Percentiles rank a stretch among this genome's conserved stretches.
These are phyloP conservation scores for Cyberlindnera japonica DNA, from an alignment of 805 yeast genomes.

Conservation along the genomic window DNA sequence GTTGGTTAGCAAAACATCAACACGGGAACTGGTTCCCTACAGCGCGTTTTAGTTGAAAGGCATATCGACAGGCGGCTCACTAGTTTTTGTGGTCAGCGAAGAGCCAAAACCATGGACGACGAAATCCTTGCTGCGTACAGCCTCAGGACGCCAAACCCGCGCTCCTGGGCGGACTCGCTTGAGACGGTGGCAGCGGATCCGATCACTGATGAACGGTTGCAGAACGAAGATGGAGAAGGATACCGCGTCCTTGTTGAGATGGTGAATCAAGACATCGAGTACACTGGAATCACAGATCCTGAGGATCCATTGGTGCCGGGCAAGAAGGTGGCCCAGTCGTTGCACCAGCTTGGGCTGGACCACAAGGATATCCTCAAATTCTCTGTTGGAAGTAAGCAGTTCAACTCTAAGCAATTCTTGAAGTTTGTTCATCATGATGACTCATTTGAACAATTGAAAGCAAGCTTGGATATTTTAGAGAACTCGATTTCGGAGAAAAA, in stretches of 20 bases:
- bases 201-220: conserved; percentile 29
- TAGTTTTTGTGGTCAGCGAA: too few species aligned
- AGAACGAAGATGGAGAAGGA: conserved; percentile 16
- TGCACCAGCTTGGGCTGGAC: conserved; percentile 40
- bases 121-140: conserved; percentile 39
- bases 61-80: too few species aligned
- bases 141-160: conserved; percentile 40
- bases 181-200: conserved; percentile 23
- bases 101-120: too few species aligned
- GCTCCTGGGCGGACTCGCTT: conserved; percentile 32
- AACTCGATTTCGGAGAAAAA: conserved; percentile 46
- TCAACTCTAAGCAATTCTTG: conserved; percentile 54
- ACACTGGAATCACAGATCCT: conserved; percentile 32
- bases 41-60: too few species aligned
- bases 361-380: conserved; percentile 38
- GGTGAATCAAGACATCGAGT: conserved; percentile 26
- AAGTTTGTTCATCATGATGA: conserved; percentile 54
- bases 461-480: conserved; percentile 48
- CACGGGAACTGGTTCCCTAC: too few species aligned
- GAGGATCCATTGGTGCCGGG: conserved; percentile 57
- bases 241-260: conserved; percentile 17
- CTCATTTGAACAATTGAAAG: conserved; percentile 45
- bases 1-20: too few species aligned
- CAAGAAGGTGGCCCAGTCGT: conserved; percentile 40
- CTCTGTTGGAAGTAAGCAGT: conserved; percentile 53